Evolutionary conservation across 192 early-diverging fungal species (phyloP), one percentile per base, ranked within the genome.

Genomic region (Linnemannia exigua): DNA sequence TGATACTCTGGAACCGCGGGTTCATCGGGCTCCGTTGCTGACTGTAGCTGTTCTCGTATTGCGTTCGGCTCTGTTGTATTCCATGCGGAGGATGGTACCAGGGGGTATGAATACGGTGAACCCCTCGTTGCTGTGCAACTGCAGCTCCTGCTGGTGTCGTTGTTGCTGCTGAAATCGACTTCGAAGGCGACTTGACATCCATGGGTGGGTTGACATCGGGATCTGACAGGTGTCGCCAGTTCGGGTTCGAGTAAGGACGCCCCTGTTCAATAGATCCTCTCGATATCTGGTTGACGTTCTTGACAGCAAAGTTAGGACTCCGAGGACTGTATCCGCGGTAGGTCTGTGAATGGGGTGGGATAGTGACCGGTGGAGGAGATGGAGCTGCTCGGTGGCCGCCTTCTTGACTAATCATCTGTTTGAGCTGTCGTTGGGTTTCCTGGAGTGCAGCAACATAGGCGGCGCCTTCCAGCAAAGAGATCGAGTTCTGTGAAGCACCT

Each of bases 11-110:
- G 84, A 82, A 82, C 11, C 80, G 67, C 4, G 74, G 80, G 19
- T 71, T 82, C 80, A 82, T 82, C 1, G 80, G 80, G 19, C 80
- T 82, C 9, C 80, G 74, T 41, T 82, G 80, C 38, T 82, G 80
- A 35, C 44, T 70, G 28, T 76, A 82, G 44, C 68, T 82, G 58
- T 76, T 72, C 36, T 74, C 72, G 50, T 80, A 48, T 31, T 63
- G 58, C 28, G 58, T 15, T 33, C 19, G 22, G 46, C 37, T 81
- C 16, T 52, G 25, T 15, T 47, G 46, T n/a, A 25, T 52, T 17
- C 54, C 70, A 12, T 74, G 72, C 4, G 19, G 66, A 66, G 20
- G 44, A 37, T 25, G 67, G 50, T 76, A 70, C 58, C 70, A 9
- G 3, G 67, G 38, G 19, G 70, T 72, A 4, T 52, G 58, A 9